A percentile compares a stretch with the other conserved stretches of the same genome.
Evolutionary conservation across 164 flowering plant genomes (phyloP).

Genomic region (Paratinospora sagittata): DNA sequence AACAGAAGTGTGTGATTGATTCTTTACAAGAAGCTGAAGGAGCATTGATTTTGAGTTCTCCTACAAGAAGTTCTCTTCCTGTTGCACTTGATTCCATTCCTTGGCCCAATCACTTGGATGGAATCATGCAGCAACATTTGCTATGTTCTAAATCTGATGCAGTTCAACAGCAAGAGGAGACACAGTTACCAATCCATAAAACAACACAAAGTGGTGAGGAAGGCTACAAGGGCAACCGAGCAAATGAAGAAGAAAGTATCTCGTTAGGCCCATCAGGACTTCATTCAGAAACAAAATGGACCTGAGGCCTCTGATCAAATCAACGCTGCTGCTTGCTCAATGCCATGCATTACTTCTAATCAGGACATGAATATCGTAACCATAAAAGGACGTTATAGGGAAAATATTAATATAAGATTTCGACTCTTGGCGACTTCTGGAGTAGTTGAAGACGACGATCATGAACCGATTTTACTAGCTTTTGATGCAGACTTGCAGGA

Average conservation of each 20-base stretch:
- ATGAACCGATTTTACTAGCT: conserved; percentile 69
- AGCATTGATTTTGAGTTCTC: conserved; percentile 47
- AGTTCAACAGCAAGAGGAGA: conserved; percentile 26
- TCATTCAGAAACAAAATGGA: no score
- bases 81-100: conserved; percentile 50
- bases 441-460: conserved; percentile 70
- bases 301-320: no score
- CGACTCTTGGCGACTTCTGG: conserved; percentile 46
- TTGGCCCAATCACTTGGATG: conserved; percentile 48
- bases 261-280: no score
- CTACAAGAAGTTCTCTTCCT: conserved; percentile 53
- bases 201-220: conserved; percentile 30
- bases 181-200: conserved; percentile 17
- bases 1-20: conserved; percentile 82
- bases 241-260: conserved; percentile 7
- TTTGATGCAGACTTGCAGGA: conserved; percentile 86
- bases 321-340: no score
- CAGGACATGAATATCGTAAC: conserved; percentile 50
- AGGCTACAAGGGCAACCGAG: no score
- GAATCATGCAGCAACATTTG: conserved; percentile 29
- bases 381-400: conserved; percentile 68
- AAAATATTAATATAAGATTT: conserved; percentile 81
- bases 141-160: conserved; percentile 31
- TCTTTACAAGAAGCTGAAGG: conserved; percentile 88
- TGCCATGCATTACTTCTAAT: conserved; percentile 23